Percentiles rank a stretch among this genome's conserved stretches.
phyloP scores from a whole-genome alignment of 2,329 filamentous ascomycete species.

The Ophiosphaerella korrae region DNA sequence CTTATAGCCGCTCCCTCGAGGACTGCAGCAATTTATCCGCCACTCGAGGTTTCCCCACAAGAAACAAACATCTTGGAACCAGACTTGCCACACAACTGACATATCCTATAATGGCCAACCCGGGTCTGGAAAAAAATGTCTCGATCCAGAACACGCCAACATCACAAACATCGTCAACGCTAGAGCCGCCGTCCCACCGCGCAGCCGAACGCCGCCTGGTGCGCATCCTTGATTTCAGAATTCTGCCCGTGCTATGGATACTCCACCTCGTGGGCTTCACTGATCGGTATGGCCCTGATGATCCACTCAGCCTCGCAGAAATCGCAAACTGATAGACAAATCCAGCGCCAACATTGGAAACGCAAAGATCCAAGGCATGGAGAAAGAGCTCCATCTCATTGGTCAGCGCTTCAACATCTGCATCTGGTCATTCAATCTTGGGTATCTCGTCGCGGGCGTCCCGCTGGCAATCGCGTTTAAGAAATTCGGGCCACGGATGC shows the following conservation, averaged over 20 bases:
- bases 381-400: conserved; percentile 40
- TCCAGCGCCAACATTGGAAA: conserved; percentile 36
- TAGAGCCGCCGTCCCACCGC: conserved; percentile 23
- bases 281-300: conserved; percentile 23
- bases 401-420: conserved; percentile 46
- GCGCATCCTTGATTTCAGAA: conserved; percentile 38
- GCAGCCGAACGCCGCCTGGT: conserved; percentile 31
- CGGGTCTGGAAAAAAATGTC: too few relatives aligned
- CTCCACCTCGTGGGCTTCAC: conserved; percentile 41
- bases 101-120: too few relatives aligned
- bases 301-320: neutral
- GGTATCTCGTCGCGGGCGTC: conserved; percentile 43
- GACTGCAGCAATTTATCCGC: too few relatives aligned
- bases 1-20: too few relatives aligned
- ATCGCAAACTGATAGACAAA: neutral
- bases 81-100: too few relatives aligned
- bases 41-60: too few relatives aligned
- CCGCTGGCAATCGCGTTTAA: conserved; percentile 43
- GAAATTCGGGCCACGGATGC: conserved; percentile 36
- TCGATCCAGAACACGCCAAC: too few relatives aligned
- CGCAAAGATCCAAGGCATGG: conserved; percentile 45
- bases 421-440: conserved; percentile 46
- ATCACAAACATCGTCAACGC: too few relatives aligned
- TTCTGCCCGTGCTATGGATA: conserved; percentile 38
- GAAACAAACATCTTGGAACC: too few relatives aligned